Percentiles rank a stretch among this genome's conserved stretches.
Conservation (phyloP, 768 basidiomycete genomes). For the Agrocybe pediades region DNA sequence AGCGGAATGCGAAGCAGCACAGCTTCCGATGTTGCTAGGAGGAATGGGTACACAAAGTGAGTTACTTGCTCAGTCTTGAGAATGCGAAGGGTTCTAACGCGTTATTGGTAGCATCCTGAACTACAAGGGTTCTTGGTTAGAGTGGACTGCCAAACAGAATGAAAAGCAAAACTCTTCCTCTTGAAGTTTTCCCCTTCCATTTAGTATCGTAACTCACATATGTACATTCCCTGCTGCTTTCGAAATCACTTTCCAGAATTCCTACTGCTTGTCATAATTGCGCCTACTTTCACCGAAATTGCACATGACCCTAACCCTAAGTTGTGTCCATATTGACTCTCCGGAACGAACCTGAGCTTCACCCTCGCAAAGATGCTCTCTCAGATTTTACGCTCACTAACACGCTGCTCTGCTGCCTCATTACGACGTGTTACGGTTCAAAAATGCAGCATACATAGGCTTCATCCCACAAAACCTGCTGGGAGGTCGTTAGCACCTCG, state of each 20-base stretch:
- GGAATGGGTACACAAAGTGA: constrained; percentile 82
- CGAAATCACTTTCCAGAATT: not conserved
- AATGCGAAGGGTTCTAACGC: not conserved
- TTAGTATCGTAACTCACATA: not conserved
- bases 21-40: constrained; percentile 79
- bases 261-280: not conserved
- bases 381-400: constrained; percentile 24
- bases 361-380: constrained; percentile 23
- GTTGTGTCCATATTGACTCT: constrained; percentile 12
- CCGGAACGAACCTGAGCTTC: not conserved
- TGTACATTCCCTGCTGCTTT: not conserved
- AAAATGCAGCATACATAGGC: constrained; percentile 6
- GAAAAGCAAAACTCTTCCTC: constrained; percentile 23
- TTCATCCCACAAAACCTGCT: not conserved
- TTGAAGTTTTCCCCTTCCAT: too few species aligned
- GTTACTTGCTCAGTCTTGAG: constrained; percentile 19
- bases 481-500: constrained; percentile 7
- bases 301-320: constrained; percentile 31
- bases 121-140: constrained; percentile 87
- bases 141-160: constrained; percentile 69
- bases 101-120: constrained; percentile 53
- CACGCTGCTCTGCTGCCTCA: constrained; percentile 23
- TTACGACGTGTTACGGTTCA: constrained; percentile 18
- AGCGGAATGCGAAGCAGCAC: constrained; percentile 83
- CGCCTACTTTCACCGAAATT: constrained; percentile 9